Evolutionary conservation across 768 basidiomycete genomes (phyloP), one percentile per base, ranked within the genome.

Genomic region (Russula compacta): DNA sequence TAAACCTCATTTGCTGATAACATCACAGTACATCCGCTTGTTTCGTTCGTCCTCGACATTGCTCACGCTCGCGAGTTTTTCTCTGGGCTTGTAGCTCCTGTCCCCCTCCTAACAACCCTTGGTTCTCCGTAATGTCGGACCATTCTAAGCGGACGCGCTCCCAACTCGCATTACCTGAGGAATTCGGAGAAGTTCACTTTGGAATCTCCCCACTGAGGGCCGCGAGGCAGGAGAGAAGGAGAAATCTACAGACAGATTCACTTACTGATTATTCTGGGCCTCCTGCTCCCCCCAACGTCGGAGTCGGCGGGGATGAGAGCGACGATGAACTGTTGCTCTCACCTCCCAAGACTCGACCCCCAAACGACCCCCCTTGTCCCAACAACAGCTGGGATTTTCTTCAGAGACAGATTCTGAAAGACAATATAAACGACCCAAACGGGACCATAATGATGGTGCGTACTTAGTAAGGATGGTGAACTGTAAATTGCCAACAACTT

Each of bases 81-180:
- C 14, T 43, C 14, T 38, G 35, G 58, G 19, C 29, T 36, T 11
- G n/a, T 4, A 19, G 11, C 12, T 11, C 29, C 17, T 47, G 19
- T 12, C 35, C 21, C 7, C 8, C 10, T 49, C 14, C 38, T 40
- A 12, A 43, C 14, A 4, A 21, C 19, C 4, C 21, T 15, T 53
- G 29, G 4, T 6, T 39, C 35, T 9, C 39, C 9, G 21, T 19
- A 52, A 61, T 64, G 51, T 52, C 65, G 15, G 64, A 60, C 33
- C 44, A 52, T 35, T 53, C 56, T 8, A 66, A 66, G 35, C 65
- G 65, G 42, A 66, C 65, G 40, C 65, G 65, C 14, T 66, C 65
- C 7, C 65, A 66, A 32, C 42, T 58, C 49, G 21, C 56, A 8
- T n/a, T 66, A 19, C 14, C 50, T 3, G 63, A 64, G 38, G 58